phyloP scores from a whole-genome alignment of 208 protist genomes.

The Trypanosoma brucei region DNA sequence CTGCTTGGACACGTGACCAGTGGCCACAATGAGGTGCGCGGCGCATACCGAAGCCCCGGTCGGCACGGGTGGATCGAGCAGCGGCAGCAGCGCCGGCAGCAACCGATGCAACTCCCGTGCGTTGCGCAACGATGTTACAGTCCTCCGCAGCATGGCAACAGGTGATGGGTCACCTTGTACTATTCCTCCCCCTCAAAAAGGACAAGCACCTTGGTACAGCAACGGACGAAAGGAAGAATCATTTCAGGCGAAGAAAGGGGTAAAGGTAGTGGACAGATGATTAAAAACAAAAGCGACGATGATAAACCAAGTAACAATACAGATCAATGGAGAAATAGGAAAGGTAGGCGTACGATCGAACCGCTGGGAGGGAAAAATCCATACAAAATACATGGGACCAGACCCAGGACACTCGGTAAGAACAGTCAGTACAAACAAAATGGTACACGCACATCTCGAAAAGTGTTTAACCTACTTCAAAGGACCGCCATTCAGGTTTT shows the following conservation, averaged over 20 bases:
- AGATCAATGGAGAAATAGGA: too few relatives aligned
- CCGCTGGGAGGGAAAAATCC: not conserved
- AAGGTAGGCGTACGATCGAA: not conserved
- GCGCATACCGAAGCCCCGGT: conserved; percentile 28
- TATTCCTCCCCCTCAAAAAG: too few relatives aligned
- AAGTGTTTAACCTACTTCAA: not conserved
- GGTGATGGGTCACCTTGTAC: not conserved
- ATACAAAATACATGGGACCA: not conserved
- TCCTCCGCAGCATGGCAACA: conserved; percentile 12
- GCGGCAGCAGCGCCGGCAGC: conserved; percentile 22
- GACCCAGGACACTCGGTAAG: too few relatives aligned
- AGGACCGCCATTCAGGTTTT: conserved; percentile 17
- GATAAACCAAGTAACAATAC: too few relatives aligned
- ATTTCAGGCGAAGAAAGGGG: not conserved
- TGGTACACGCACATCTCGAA: too few relatives aligned
- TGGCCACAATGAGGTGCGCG: conserved; percentile 24
- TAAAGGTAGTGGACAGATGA: not conserved
- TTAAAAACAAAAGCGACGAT: not conserved
- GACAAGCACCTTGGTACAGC: not conserved
- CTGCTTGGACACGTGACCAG: conserved; percentile 13
- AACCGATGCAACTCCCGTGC: conserved; percentile 22
- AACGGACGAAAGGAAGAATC: not conserved
- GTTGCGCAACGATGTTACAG: conserved; percentile 3
- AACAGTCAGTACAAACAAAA: too few relatives aligned
- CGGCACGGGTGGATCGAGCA: conserved; percentile 35